phyloP scores from a whole-genome alignment of 1,284 basidiomycete genomes.

The Golubevia sp. region DNA sequence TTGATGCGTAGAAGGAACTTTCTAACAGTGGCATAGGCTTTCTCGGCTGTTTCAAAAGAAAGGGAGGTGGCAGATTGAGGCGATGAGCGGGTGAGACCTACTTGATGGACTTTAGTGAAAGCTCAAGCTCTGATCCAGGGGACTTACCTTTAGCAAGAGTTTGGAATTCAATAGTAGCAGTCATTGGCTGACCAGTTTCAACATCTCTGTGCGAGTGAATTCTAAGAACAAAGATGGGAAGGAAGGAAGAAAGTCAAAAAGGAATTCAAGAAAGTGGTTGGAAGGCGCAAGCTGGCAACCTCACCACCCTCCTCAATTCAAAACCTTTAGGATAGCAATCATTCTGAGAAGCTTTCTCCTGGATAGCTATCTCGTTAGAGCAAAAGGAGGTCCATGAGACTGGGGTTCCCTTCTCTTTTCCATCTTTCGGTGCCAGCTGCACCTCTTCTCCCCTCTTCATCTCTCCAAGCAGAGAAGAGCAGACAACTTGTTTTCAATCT shows the following conservation, averaged over 20 bases:
- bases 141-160: constrained; percentile 33
- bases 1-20: constrained; percentile 26
- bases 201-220: constrained; percentile 35
- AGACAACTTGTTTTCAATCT: no score
- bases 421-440: no score
- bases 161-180: constrained; percentile 50
- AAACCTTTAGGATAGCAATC: no score
- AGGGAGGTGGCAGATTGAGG: background rate
- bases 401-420: no score
- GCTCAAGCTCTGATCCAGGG: background rate
- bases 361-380: no score
- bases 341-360: no score
- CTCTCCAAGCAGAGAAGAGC: no score
- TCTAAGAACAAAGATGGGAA: background rate
- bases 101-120: background rate
- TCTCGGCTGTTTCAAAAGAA: constrained; percentile 21
- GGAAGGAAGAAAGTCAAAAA: background rate
- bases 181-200: constrained; percentile 14
- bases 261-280: no score
- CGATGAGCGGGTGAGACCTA: background rate
- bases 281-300: no score
- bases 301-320: no score
- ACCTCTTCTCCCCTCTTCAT: no score
- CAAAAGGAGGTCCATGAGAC: no score
- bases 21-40: constrained; percentile 39